These are phyloP conservation scores for Diddensiella santjacobensis DNA, from an alignment of 805 yeast genomes.

Conservation along the genomic window DNA sequence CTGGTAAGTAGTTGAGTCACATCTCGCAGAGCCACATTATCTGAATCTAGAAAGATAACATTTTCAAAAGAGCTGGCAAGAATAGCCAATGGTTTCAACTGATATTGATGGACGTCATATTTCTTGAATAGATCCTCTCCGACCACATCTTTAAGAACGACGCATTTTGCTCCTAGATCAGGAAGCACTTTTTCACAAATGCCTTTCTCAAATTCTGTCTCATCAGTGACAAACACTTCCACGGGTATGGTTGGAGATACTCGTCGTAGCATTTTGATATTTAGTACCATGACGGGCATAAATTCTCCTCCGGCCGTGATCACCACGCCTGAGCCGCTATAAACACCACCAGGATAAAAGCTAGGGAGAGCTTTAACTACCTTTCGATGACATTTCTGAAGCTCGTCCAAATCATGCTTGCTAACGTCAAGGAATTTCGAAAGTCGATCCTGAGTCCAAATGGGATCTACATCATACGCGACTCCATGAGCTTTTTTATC, in stretches of 20 bases:
- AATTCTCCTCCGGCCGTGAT: constrained; percentile 79
- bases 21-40: constrained; percentile 63
- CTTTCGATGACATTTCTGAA: constrained; percentile 46
- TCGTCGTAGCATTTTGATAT: constrained; percentile 61
- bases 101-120: constrained; percentile 59
- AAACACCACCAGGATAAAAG: constrained; percentile 19
- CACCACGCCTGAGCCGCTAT: constrained; percentile 50
- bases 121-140: constrained; percentile 49
- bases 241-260: constrained; percentile 69
- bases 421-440: constrained; percentile 46
- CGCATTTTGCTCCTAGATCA: constrained; percentile 59
- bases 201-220: constrained; percentile 65
- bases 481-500: constrained; percentile 37
- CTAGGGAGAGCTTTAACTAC: constrained; percentile 47
- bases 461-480: constrained; percentile 29
- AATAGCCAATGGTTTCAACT: constrained; percentile 65
- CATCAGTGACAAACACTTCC: constrained; percentile 74
- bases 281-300: constrained; percentile 64
- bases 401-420: constrained; percentile 40
- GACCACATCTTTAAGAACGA: constrained; percentile 56
- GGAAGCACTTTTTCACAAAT: constrained; percentile 66
- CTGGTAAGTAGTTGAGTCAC: constrained; percentile 57
- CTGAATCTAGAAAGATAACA: constrained; percentile 69
- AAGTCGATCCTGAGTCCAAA: constrained; percentile 52
- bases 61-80: constrained; percentile 70